Evolutionary conservation across 208 protist genomes (phyloP), one percentile per base, ranked within the genome.

Genomic region (Borovskyia barvae): DNA sequence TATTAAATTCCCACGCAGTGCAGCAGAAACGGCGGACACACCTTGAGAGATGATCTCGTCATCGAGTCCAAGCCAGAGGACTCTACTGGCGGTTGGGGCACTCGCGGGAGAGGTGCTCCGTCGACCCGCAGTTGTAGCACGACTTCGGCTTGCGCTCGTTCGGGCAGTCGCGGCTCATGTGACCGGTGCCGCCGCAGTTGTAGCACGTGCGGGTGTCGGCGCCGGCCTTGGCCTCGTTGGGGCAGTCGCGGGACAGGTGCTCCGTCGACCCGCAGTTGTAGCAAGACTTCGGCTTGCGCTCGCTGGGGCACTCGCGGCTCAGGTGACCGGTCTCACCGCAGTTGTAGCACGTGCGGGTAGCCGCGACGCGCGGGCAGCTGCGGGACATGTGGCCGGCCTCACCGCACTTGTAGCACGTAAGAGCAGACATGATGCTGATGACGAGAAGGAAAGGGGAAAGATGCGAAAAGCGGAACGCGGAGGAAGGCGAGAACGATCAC

Each of bases 81-180:
- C 40, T 45, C 40, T 45, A 45, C 17, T 45, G 40, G 40, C 36
- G 24, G 15, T 80, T 66, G 32, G 82, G 56, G 68, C 70, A 80
- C 25, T 80, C 68, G 64, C 73, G 66, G 33, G 51, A 64, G 42
- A 81, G 43, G 74, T 94, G 88, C 35, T 81, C 88, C 29, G 80
- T 65, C 59, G 86, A 24, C 26, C 79, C 75, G 65, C 87, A 94
- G 62, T 75, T 73, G 77, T 90, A 81, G 74, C 85, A 92, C 11
- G 65, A 61, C 57, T 69, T 50, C 20, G 46, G 57, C 51, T 52
- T 55, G 60, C 67, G 65, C 46, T 69, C 69, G 42, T 70, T 70
- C 30, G 82, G 74, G 76, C 82, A 88, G 47, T 88, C 79, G 52
- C 72, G 64, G 77, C 82, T 62, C 59, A 89, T 41, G 71, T 89